Conservation (phyloP, 306 rosid species). For the Vicia sativa region DNA sequence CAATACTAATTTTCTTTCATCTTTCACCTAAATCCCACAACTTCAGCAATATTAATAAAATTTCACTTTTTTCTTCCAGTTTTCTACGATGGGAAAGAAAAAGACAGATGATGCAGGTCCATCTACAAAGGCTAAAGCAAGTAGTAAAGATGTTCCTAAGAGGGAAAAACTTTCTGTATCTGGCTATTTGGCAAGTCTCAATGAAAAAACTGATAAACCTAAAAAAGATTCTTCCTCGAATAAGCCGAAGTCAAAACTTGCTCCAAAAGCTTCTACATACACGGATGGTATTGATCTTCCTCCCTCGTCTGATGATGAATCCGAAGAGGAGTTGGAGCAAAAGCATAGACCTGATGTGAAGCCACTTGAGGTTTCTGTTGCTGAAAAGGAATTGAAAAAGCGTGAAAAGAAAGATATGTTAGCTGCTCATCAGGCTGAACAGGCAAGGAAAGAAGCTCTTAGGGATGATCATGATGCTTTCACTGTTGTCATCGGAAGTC, state of each 20-base stretch:
- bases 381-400: constrained; percentile 30
- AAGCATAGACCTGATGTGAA: constrained; percentile 20
- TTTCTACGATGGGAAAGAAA: constrained; percentile 20
- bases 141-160: constrained; percentile 12
- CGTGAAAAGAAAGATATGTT: constrained; percentile 30
- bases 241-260: constrained; percentile 12
- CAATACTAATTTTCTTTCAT: too few species aligned
- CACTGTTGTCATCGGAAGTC: constrained; percentile 30
- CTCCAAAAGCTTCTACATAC: constrained; percentile 27
- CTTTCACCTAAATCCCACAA: too few species aligned
- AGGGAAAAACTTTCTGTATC: constrained; percentile 22
- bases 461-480: constrained; percentile 29
- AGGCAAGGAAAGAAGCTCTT: constrained; percentile 30
- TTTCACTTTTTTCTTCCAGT: neutral
- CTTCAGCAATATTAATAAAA: neutral
- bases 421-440: constrained; percentile 24
- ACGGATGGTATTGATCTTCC: constrained; percentile 30
- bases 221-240: constrained; percentile 13
- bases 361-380: constrained; percentile 30
- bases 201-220: constrained; percentile 27
- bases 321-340: constrained; percentile 8
- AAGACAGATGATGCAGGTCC: constrained; percentile 25
- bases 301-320: constrained; percentile 24
- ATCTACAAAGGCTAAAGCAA: neutral
- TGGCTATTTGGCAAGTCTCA: constrained; percentile 8